phyloP scores from a whole-genome alignment of 257 asterid genomes.

The Plantago ovata region DNA sequence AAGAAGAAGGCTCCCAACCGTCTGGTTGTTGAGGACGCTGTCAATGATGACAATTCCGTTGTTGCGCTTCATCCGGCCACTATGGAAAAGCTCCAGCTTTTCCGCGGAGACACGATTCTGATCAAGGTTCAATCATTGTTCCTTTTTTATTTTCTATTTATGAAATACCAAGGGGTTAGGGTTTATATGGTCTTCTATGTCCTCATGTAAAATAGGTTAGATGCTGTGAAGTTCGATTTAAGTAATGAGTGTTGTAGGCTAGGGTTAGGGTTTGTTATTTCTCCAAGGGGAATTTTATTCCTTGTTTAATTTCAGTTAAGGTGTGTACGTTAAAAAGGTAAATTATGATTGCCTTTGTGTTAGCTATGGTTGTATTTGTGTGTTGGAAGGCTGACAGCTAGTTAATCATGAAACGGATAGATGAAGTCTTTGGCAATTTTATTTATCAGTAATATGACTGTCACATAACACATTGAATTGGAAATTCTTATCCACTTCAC shows the following conservation, averaged over 20 bases:
- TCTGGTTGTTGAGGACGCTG: conserved; percentile 82
- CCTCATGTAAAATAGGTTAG: not conserved
- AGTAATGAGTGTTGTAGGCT: not conserved
- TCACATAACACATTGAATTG: too few species aligned
- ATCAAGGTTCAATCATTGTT: conserved; percentile 43
- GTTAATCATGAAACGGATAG: not conserved
- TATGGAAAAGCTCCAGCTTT: conserved; percentile 86
- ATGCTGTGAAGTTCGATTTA: not conserved
- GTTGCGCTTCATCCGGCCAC: conserved; percentile 71
- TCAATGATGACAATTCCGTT: conserved; percentile 82
- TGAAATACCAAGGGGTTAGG: not conserved
- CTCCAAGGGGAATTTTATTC: too few species aligned
- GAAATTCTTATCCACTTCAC: not conserved
- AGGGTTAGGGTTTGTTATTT: not conserved
- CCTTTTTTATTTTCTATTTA: not conserved
- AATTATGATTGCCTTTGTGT: not conserved
- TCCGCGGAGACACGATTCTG: conserved; percentile 80
- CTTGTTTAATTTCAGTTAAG: too few species aligned
- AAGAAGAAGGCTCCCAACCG: conserved; percentile 83
- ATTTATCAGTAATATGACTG: not conserved
- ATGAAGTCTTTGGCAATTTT: not conserved
- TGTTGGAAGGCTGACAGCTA: conserved; percentile 1
- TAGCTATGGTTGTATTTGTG: not conserved
- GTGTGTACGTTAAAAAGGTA: not conserved
- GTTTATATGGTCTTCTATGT: not conserved